Percentiles rank a stretch among this genome's conserved stretches.
Conservation (phyloP, 2,329 filamentous ascomycete species). For the Metarhizium sp. region DNA sequence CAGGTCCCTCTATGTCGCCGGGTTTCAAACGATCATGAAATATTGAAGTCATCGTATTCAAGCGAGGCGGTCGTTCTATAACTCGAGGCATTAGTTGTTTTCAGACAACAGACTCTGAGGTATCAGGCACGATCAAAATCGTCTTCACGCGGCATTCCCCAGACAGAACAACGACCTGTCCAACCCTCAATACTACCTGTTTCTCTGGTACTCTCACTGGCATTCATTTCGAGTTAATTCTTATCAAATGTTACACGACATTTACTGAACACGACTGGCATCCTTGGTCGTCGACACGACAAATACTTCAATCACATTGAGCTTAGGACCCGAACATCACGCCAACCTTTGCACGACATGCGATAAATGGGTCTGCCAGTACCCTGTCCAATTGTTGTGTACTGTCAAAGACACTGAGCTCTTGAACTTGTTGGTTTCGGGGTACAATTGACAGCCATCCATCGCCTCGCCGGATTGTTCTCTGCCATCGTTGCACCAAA, state of each 20-base stretch:
- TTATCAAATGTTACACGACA: constrained; percentile 4
- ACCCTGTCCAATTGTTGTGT: background rate
- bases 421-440: background rate
- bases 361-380: constrained; percentile 7
- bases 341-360: constrained; percentile 12
- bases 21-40: background rate
- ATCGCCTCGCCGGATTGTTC: background rate
- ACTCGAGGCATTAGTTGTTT: background rate
- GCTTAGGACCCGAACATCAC: background rate
- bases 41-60: background rate
- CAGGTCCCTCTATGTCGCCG: background rate
- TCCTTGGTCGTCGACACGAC: background rate
- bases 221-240: background rate
- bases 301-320: background rate
- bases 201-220: background rate
- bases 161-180: background rate
- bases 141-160: background rate
- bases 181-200: background rate
- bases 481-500: background rate
- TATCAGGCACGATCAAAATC: background rate
- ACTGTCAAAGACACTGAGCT: background rate
- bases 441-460: background rate
- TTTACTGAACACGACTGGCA: background rate
- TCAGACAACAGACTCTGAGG: background rate
- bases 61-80: background rate